Base-by-base conservation (phyloP, 2,329 filamentous ascomycete genomes). In the Bipolaris victoriae region DNA sequence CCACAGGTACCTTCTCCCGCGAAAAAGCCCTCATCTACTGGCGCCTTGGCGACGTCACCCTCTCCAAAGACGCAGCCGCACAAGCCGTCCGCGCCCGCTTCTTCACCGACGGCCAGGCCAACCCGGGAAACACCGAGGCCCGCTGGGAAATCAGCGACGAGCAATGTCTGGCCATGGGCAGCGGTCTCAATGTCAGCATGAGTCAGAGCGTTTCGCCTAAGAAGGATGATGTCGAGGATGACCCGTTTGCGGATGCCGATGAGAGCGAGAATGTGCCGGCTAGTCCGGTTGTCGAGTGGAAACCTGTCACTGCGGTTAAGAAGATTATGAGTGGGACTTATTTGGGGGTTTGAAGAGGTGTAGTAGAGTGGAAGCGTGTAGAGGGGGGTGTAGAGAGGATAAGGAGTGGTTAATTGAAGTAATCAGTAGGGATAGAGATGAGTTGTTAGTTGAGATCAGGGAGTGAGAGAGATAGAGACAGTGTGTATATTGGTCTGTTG, bases 31-130 rank as follows among this genome's bases (percentile, higher is more conserved):
- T 92, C 22, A 87, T 95, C 11, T 92, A 90, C 80, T 96, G 91
- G 91, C 87, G 88, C 13, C 78, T 95, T 0, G 88, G 88, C 44
- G 89, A 96, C 61, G 80, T 98, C 15, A 89, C 86, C 0, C 76
- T 88, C 1, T 81, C 82, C 43, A 79, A 85, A 7, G 87, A 87
- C 48, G 76, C 79, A 31, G 75, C 80, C 35, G 84, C 86, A 63
- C 84, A 89, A 68, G 94, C 92, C 77, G 86, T 97, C 56, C 88
- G 97, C 6, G 95, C 92, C 57, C 86, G 92, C 3, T 90, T 99
- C 66, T 80, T 88, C 22, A 91, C 90, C 0, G 89, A 93, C 33
- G 86, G 86, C 22, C 82, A 86, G 49, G 86, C 90, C 0, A 87
- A 86, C 61, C 86, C 90, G 5, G 92, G 92, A 0, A 87, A 86